Percentiles rank a stretch among this genome's conserved stretches.
Conservation (phyloP, 306 rosid genomes). For the Elaeagnus macrophylla region DNA sequence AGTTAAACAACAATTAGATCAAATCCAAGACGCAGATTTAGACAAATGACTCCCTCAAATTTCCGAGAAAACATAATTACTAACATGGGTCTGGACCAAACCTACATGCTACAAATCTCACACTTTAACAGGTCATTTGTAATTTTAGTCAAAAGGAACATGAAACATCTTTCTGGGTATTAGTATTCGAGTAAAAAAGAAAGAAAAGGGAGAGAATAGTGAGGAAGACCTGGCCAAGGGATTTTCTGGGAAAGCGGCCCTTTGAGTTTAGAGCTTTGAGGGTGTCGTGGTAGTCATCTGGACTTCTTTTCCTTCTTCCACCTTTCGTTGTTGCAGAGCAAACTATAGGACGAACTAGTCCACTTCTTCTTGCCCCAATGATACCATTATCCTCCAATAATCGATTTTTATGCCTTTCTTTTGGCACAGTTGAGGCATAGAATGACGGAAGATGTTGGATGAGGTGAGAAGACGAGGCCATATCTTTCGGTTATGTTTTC, state of each 20-base stretch:
- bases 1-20: background rate
- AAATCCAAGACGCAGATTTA: background rate
- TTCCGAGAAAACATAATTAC: background rate
- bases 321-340: slow-evolving; percentile 27
- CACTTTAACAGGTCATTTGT: background rate
- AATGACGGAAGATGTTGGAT: slow-evolving; percentile 52
- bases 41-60: background rate
- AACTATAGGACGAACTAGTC: slow-evolving; percentile 7
- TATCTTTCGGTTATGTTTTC: background rate
- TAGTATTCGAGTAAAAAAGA: background rate
- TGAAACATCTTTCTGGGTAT: background rate
- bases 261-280: slow-evolving; percentile 81
- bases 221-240: slow-evolving; percentile 68
- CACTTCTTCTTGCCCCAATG: slow-evolving; percentile 11
- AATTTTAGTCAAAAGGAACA: slow-evolving; percentile 9
- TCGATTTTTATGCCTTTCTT: slow-evolving; percentile 13
- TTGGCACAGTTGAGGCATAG: slow-evolving; percentile 6
- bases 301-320: slow-evolving; percentile 19
- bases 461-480: slow-evolving; percentile 25
- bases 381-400: slow-evolving; percentile 13
- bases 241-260: slow-evolving; percentile 77
- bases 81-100: slow-evolving; percentile 1
- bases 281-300: slow-evolving; percentile 64
- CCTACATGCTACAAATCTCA: background rate
- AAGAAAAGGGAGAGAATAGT: background rate